Percentiles rank a stretch among this genome's conserved stretches.
These are phyloP conservation scores for Geranium rotundifolium DNA, from an alignment of 345 rosid genomes.

Conservation along the genomic window DNA sequence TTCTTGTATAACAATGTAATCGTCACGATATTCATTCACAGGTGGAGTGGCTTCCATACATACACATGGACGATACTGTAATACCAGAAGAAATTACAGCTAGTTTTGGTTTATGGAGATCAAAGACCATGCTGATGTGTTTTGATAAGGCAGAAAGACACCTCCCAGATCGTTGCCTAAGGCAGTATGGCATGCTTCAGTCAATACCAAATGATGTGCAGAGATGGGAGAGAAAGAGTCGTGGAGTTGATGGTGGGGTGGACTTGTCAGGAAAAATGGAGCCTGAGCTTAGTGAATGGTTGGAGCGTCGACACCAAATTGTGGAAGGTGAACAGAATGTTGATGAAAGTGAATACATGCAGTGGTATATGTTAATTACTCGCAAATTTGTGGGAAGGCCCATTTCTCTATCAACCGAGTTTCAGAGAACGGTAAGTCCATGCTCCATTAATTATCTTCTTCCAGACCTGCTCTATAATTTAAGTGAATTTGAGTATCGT, in stretches of 20 bases:
- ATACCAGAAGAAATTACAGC: slow-evolving; percentile 57
- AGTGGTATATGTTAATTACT: slow-evolving; percentile 67
- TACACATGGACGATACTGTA: slow-evolving; percentile 45
- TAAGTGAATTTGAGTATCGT: background rate
- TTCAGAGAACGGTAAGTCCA: slow-evolving; percentile 63
- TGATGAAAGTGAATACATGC: slow-evolving; percentile 72
- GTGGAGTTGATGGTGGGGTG: slow-evolving; percentile 97
- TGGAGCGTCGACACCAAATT: slow-evolving; percentile 44
- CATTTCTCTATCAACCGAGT: slow-evolving; percentile 65
- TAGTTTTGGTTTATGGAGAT: slow-evolving; percentile 66
- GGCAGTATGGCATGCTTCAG: slow-evolving; percentile 72
- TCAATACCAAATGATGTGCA: slow-evolving; percentile 74
- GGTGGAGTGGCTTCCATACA: slow-evolving; percentile 95
- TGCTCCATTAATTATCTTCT: background rate
- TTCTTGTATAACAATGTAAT: slow-evolving; percentile 3
- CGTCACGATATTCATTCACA: slow-evolving; percentile 7
- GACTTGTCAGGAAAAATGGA: slow-evolving; percentile 92
- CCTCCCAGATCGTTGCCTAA: slow-evolving; percentile 86
- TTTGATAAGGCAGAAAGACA: slow-evolving; percentile 99
- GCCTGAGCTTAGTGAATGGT: slow-evolving; percentile 81
- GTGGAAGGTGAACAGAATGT: slow-evolving; percentile 50
- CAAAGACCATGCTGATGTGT: slow-evolving; percentile 87
- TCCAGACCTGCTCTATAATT: background rate
- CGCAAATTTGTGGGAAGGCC: slow-evolving; percentile 83
- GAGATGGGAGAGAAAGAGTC: slow-evolving; percentile 86